Evolutionary conservation across 1,139 yeast species (phyloP).

Genomic region (Nakaseomyces kungkrabaensis): DNA sequence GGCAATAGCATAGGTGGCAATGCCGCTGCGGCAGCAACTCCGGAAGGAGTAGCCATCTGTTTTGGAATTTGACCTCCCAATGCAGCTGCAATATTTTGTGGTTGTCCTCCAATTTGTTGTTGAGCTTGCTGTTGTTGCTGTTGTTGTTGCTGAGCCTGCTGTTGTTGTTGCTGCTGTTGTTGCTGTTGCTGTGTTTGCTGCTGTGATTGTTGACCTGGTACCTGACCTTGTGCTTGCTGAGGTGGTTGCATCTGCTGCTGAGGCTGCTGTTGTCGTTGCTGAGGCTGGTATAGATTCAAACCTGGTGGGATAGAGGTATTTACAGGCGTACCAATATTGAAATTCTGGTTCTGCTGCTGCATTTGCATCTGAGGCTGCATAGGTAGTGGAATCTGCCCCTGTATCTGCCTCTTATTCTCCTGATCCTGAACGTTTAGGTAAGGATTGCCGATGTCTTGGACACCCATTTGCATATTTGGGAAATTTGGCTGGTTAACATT

Average conservation of each 20-base stretch:
- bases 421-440: conserved; percentile 1
- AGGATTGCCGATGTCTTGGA: conserved; percentile 1
- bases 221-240: conserved; percentile 11
- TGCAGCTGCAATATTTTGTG: background rate
- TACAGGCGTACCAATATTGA: background rate
- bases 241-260: conserved; percentile 9
- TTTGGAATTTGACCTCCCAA: conserved; percentile 11
- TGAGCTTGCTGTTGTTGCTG: conserved; percentile 5
- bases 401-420: conserved; percentile 2
- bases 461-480: conserved; percentile 1
- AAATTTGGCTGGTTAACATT: conserved; percentile 11
- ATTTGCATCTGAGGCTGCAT: conserved; percentile 2
- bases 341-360: conserved; percentile 3
- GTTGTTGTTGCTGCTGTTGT: conserved; percentile 8
- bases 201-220: conserved; percentile 7
- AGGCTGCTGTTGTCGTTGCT: conserved; percentile 11
- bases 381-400: background rate
- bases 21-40: background rate
- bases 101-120: conserved; percentile 4
- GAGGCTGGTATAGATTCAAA: conserved; percentile 6
- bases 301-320: conserved; percentile 5
- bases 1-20: conserved; percentile 21
- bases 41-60: conserved; percentile 7
- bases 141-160: conserved; percentile 3
- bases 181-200: conserved; percentile 10